Base-by-base conservation (phyloP, 805 yeast species). In the Candida vaughaniae region DNA sequence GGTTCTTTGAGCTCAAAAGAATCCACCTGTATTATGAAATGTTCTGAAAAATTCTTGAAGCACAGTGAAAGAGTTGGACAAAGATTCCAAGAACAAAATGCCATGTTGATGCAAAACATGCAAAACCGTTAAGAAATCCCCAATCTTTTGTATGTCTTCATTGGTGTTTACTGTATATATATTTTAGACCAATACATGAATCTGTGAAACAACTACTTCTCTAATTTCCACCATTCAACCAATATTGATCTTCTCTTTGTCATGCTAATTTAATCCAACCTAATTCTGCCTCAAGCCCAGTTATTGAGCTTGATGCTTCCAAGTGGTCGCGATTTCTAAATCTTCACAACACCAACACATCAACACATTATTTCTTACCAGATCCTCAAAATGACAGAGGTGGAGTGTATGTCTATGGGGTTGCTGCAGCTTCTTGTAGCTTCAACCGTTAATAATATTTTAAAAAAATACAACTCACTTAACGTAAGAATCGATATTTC, bases 51-150 rank as follows among this genome's bases (percentile, higher is more conserved):
- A 75, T 93, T 93, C 79, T 77, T 93, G 72, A 93, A 93, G 64
- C 98, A 91, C 74, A 81, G 91, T 65, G 99, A 93, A 72, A 83
- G 99, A 64, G 96, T 93, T 40, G 99, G 99, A 30, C 91, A 85
- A 68, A 82, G 98, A 70, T 93, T 93, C 91, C 98, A 91, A 70
- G 99, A 91, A 62, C 97, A 91, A 68, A 93, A 93, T 46, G 85
- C 85, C 41, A 67, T 81, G 48, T 68, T 85, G 71, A 82, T 84
- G 74, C 86, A 85, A 62, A 82, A 78, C 66, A 68, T 82, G 73
- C 58, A 53, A 45, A 53, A 48, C 30, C 52, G 53, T 46, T 52
- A 45, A 41, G 16, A 11, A 5, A 14, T 11, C 10, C 29, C 29
- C 14, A n/a, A n/a, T n/a, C n/a, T n/a, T n/a, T n/a, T n/a, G n/a